Evolutionary conservation across 2,329 filamentous ascomycete species (phyloP), one percentile per base, ranked within the genome.

Genomic region (Paecilomyces sp.): DNA sequence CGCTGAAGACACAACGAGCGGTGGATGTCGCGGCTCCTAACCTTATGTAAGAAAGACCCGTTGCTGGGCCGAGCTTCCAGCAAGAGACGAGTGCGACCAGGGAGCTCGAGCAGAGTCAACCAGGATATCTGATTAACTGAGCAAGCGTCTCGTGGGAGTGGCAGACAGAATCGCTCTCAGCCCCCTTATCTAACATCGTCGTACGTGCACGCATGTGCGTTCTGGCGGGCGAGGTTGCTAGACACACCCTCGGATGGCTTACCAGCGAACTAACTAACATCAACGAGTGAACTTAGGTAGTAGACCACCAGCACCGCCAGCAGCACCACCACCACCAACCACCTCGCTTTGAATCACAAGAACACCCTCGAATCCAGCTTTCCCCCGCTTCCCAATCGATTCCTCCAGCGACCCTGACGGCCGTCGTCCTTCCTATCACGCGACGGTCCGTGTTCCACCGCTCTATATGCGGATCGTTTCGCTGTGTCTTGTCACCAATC

Each of bases 381-480:
- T 50, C 54, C 56, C 59, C 52, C 56, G 60, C 54, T 54, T 56
- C 55, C 57, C 55, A 50, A 58, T 55, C 52, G 41, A 22, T 55
- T 36, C 50, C 50, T 58, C 58, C 30, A 54, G 36, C 52, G 22
- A 51, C 55, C 59, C 53, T 18, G 34, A 33, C 31, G n/a, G 15
- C 22, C 30, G 41, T 56, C 55, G 47, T 54, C 60, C 60, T 56
- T 63, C 61, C 58, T 60, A 67, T 67, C 69, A 70, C 70, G 68
- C 68, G 67, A 63, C 61, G 57, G 54, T 55, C 66, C 71, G 62
- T 66, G 62, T 69, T 67, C 64, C 65, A 64, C 60, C 56, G 58
- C 33, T 41, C 58, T 65, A 64, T 64, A 66, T 66, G 64, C 62
- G 62, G 57, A 62, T 60, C 62, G 56, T 59, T 58, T 53, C 25